phyloP scores from a whole-genome alignment of 1,139 yeast genomes.

The Lodderomyces metapsilosis region DNA sequence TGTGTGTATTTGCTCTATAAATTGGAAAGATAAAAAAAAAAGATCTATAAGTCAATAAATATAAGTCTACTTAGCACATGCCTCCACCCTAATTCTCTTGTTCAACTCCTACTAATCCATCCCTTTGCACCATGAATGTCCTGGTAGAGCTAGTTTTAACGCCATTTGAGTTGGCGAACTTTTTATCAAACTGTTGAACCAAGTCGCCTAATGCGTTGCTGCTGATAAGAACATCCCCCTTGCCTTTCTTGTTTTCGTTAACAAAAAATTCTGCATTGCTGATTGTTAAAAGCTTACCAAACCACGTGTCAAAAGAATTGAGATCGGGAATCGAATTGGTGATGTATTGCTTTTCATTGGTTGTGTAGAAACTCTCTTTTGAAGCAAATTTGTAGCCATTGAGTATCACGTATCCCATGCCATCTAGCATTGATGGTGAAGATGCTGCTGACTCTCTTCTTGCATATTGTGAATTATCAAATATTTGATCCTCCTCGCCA shows the following conservation, averaged over 20 bases:
- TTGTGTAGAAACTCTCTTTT: conserved; percentile 24
- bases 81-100: no score
- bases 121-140: conserved; percentile 29
- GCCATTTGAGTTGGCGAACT: neutral
- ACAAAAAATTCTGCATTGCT: conserved; percentile 28
- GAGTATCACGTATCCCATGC: conserved; percentile 10
- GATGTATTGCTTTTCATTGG: conserved; percentile 37
- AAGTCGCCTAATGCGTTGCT: conserved; percentile 13
- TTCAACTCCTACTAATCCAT: conserved; percentile 34
- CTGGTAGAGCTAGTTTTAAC: conserved; percentile 7
- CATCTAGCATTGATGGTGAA: conserved; percentile 6
- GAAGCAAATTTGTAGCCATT: conserved; percentile 22
- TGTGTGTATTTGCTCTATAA: no score
- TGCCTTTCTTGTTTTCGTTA: conserved; percentile 13
- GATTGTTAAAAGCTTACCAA: conserved; percentile 29
- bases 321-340: conserved; percentile 40
- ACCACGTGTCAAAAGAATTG: conserved; percentile 44
- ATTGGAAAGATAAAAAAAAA: no score
- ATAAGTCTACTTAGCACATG: no score
- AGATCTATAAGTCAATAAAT: no score
- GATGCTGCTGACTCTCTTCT: conserved; percentile 13
- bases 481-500: conserved; percentile 6
- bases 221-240: conserved; percentile 13
- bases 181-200: conserved; percentile 16
- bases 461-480: conserved; percentile 7